Conservation (phyloP, 2,329 filamentous ascomycete genomes). For the Corynespora cassiicola region DNA sequence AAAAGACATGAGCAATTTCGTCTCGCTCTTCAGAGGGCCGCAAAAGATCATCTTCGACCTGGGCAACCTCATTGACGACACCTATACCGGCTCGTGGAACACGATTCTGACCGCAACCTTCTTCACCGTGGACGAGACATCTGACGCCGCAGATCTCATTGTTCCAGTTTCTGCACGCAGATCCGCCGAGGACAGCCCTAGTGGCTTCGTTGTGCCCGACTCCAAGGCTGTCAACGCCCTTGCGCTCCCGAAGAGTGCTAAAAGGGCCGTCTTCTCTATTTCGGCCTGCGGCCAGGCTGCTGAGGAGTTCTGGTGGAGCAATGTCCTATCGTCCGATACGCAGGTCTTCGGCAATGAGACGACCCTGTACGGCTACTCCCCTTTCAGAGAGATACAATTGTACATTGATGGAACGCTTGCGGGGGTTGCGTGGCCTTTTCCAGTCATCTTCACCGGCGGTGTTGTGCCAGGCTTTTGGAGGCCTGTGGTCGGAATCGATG, state of each 20-base stretch:
- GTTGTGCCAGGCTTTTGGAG: conserved; percentile 78
- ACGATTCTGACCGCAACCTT: conserved; percentile 77
- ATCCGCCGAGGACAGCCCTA: conserved; percentile 60
- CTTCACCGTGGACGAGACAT: conserved; percentile 59
- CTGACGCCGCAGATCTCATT: conserved; percentile 66
- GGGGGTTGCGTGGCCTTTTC: conserved; percentile 82
- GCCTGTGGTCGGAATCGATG: conserved; percentile 78
- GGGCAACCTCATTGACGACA: conserved; percentile 70
- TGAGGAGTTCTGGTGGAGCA: conserved; percentile 89
- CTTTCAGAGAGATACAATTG: conserved; percentile 80
- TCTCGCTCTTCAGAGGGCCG: conserved; percentile 69
- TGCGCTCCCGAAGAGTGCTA: conserved; percentile 69
- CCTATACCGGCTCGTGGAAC: conserved; percentile 77
- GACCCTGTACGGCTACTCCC: conserved; percentile 69
- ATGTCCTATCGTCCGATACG: conserved; percentile 69
- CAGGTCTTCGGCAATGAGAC: conserved; percentile 65
- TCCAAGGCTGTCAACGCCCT: conserved; percentile 67
- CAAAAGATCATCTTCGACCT: conserved; percentile 82
- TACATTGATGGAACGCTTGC: conserved; percentile 75
- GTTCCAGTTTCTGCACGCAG: conserved; percentile 67
- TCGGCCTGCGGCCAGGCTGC: conserved; percentile 76
- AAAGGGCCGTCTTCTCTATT: conserved; percentile 76
- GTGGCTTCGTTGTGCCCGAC: conserved; percentile 71
- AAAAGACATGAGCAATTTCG: conserved; percentile 79
- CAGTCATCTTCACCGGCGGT: conserved; percentile 82